Percentiles rank a stretch among this genome's conserved stretches.
Evolutionary conservation across 805 yeast species (phyloP).

Genomic region (fission yeast (Schizosaccharomyces pombe)): DNA sequence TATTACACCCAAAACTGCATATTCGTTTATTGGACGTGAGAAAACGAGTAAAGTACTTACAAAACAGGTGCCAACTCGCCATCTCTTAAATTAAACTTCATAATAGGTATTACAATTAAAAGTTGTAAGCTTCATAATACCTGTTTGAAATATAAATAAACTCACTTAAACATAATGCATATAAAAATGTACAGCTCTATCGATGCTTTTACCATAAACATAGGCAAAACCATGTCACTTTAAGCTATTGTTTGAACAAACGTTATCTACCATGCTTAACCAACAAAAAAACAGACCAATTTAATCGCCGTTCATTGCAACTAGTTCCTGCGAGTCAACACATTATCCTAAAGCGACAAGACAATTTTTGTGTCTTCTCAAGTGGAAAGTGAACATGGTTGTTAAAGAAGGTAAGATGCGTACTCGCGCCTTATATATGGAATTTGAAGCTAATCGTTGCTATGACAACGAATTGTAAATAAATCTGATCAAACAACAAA

Average conservation of each 20-base stretch:
- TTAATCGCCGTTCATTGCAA: not conserved
- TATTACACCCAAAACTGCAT: no score
- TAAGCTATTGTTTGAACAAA: not conserved
- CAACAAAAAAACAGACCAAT: constrained; percentile 1
- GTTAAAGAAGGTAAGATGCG: not conserved
- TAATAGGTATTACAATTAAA: no score
- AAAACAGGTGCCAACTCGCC: no score
- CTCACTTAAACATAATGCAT: not conserved
- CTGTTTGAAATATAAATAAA: not conserved
- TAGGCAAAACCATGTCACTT: not conserved
- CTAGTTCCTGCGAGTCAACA: not conserved
- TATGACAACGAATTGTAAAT: not conserved
- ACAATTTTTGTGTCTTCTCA: not conserved
- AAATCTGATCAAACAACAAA: not conserved
- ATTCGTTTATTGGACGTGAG: no score
- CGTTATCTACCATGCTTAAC: not conserved
- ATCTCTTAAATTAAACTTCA: no score
- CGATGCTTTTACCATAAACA: not conserved
- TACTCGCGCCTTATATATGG: not conserved
- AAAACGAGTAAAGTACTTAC: no score
- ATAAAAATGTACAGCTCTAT: not conserved
- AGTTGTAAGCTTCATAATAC: not conserved
- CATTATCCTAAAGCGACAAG: not conserved
- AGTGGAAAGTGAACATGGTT: not conserved
- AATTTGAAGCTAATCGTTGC: not conserved